Percentiles rank a stretch among this genome's conserved stretches.
Evolutionary conservation across 1,284 basidiomycete genomes (phyloP).

Genomic region (Agaricales sp.): DNA sequence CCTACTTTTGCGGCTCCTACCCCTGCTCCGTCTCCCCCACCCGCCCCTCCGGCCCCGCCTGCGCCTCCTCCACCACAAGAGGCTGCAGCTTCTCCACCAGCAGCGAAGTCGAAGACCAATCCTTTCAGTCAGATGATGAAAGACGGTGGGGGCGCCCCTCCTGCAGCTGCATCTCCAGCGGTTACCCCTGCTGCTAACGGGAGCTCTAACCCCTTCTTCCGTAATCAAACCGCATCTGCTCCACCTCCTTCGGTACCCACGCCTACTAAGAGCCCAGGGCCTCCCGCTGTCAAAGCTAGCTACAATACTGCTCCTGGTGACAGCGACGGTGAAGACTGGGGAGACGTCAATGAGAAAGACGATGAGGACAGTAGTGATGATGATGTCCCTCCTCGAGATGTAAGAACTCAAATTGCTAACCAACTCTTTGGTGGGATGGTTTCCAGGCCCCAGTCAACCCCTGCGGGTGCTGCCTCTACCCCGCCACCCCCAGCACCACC

Average conservation of each 20-base stretch:
- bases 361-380: constrained; percentile 74
- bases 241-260: constrained; percentile 21
- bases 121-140: constrained; percentile 63
- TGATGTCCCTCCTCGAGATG: constrained; percentile 55
- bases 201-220: constrained; percentile 57
- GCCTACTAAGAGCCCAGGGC: constrained; percentile 30
- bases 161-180: constrained; percentile 21
- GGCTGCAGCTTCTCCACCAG: constrained; percentile 23
- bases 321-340: constrained; percentile 78
- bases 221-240: constrained; percentile 24
- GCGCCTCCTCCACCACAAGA: constrained; percentile 22
- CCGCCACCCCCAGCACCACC: constrained; percentile 21
- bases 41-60: constrained; percentile 17
- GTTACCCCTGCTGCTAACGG: constrained; percentile 25
- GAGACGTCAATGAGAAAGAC: constrained; percentile 67
- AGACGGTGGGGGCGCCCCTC: constrained; percentile 24
- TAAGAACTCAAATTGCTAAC: constrained; percentile 65
- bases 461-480: constrained; percentile 23
- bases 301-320: constrained; percentile 57
- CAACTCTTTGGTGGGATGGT: constrained; percentile 68
- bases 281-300: constrained; percentile 38
- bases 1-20: constrained; percentile 17
- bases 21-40: constrained; percentile 14
- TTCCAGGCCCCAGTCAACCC: constrained; percentile 33
- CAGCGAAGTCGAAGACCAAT: constrained; percentile 42